Percentiles rank a stretch among this genome's conserved stretches.
Conservation (phyloP, 2,329 filamentous ascomycete species). For the Epichloe coenophiala region DNA sequence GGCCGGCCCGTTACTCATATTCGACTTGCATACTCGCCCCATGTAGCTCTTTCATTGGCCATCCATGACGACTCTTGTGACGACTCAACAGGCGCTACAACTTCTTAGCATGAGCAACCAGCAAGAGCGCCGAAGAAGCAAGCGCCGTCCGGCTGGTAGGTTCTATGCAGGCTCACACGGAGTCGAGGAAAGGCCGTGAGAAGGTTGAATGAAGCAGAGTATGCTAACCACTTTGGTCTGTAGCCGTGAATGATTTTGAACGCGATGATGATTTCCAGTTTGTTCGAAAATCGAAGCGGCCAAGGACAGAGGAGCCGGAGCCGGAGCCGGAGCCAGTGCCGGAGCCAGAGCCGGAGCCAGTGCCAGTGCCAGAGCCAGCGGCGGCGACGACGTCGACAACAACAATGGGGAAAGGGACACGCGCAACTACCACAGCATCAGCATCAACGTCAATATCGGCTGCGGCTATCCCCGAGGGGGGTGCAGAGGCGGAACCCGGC, state of each 20-base stretch:
- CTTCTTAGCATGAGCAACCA: conserved; percentile 57
- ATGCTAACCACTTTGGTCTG: no score
- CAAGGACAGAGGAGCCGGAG: conserved; percentile 41
- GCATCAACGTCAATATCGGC: background rate
- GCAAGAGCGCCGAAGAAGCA: conserved; percentile 47
- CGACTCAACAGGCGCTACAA: conserved; percentile 50
- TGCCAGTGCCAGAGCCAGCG: conserved; percentile 14
- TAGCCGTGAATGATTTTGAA: conserved; percentile 41
- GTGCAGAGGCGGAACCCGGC: background rate
- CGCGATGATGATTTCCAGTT: conserved; percentile 69
- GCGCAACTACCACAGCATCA: background rate
- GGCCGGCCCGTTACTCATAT: background rate
- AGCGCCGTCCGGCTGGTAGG: conserved; percentile 47
- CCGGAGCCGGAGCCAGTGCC: conserved; percentile 4
- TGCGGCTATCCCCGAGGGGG: conserved; percentile 9
- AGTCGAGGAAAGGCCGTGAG: background rate
- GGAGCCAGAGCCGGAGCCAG: conserved; percentile 9
- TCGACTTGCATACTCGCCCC: background rate
- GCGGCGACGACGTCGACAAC: conserved; percentile 11
- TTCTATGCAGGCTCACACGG: conserved; percentile 8
- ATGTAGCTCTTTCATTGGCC: conserved; percentile 20
- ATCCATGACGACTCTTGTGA: conserved; percentile 61
- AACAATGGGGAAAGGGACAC: background rate
- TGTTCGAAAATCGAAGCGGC: conserved; percentile 51
- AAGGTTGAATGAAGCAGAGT: background rate